Conservation (phyloP, 805 yeast genomes). For the Starmerella etchellsii region DNA sequence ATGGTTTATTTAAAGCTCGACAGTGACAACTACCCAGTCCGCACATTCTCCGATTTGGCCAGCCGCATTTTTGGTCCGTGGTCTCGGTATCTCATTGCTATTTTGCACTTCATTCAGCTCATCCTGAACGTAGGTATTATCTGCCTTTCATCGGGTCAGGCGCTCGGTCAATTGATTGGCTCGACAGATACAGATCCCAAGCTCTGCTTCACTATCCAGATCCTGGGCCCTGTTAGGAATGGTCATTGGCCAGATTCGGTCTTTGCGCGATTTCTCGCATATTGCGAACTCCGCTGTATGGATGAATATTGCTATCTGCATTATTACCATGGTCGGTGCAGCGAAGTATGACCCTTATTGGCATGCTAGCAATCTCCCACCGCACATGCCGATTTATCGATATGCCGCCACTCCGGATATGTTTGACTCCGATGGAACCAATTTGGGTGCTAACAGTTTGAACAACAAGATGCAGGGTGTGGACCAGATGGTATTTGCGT, state of each 20-base stretch:
- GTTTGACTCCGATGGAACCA: not conserved
- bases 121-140: conserved; percentile 35
- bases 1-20: conserved; percentile 29
- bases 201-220: conserved; percentile 32
- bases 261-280: conserved; percentile 31
- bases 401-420: not conserved
- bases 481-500: conserved; percentile 37
- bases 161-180: conserved; percentile 30
- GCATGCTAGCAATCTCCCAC: not conserved
- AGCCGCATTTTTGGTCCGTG: conserved; percentile 31
- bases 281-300: conserved; percentile 37
- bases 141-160: conserved; percentile 33
- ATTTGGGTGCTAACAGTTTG: conserved; percentile 5
- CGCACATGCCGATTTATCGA: not conserved
- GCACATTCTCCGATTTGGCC: conserved; percentile 33
- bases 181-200: conserved; percentile 13
- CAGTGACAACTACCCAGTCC: conserved; percentile 34
- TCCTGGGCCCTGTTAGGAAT: conserved; percentile 35
- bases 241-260: conserved; percentile 33
- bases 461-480: conserved; percentile 18
- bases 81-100: conserved; percentile 27
- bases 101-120: conserved; percentile 33
- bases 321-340: conserved; percentile 36
- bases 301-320: conserved; percentile 35
- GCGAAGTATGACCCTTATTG: conserved; percentile 14